These are phyloP conservation scores for Mucor mucedo DNA, from an alignment of 371 early-diverging fungal species.

Conservation along the genomic window DNA sequence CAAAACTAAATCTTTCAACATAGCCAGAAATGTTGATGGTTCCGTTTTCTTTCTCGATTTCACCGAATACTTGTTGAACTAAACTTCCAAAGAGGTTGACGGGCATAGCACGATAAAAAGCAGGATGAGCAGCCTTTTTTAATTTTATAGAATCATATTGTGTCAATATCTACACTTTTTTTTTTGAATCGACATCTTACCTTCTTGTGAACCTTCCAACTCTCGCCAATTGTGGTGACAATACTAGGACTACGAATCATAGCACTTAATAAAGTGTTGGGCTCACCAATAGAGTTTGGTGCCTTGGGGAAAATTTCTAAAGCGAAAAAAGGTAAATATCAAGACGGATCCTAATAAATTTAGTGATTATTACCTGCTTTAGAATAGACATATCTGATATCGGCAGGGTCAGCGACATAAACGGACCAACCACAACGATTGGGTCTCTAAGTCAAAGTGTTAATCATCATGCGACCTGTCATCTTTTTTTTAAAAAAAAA, in stretches of 20 bases:
- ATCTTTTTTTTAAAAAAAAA: too few species aligned
- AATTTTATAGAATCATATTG: background rate
- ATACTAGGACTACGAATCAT: slow-evolving; percentile 29
- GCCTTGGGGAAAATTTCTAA: slow-evolving; percentile 23
- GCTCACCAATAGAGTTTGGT: background rate
- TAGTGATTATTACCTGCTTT: slow-evolving; percentile 13
- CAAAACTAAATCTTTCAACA: slow-evolving; percentile 39
- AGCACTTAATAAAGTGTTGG: too few species aligned
- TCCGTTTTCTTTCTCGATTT: slow-evolving; percentile 23
- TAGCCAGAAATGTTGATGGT: slow-evolving; percentile 28
- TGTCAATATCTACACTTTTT: too few species aligned
- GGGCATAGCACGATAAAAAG: slow-evolving; percentile 46
- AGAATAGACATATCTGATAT: slow-evolving; percentile 14
- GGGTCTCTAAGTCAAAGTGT: background rate
- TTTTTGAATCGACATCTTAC: slow-evolving; percentile 5
- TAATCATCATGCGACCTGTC: too few species aligned
- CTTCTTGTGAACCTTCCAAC: slow-evolving; percentile 41
- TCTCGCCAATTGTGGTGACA: slow-evolving; percentile 18
- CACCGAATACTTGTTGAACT: slow-evolving; percentile 26
- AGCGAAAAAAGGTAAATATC: background rate
- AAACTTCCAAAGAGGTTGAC: slow-evolving; percentile 37
- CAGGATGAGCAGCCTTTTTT: slow-evolving; percentile 39
- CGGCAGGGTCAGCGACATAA: slow-evolving; percentile 17
- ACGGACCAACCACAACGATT: slow-evolving; percentile 14
- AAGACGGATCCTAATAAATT: background rate